Evolutionary conservation across 306 rosid species (phyloP).

Genomic region (Quercus berberidifolia): DNA sequence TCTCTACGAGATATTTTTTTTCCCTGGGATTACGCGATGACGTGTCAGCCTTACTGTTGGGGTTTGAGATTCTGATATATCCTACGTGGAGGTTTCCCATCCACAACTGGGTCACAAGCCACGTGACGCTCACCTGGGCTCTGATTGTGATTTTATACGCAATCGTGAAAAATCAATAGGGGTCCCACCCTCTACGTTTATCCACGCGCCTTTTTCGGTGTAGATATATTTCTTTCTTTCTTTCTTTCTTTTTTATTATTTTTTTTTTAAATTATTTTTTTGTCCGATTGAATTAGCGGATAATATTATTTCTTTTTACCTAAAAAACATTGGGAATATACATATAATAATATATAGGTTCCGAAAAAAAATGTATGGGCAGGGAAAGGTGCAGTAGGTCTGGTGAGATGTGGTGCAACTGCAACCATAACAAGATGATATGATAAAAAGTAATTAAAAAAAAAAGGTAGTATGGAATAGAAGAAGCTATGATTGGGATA

Average conservation of each 20-base stretch:
- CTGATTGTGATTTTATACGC: not conserved
- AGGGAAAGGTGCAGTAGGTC: not conserved
- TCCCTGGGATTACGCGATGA: constrained; percentile 13
- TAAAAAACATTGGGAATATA: not conserved
- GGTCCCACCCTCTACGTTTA: not conserved
- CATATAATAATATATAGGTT: not conserved
- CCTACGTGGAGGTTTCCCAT: constrained; percentile 27
- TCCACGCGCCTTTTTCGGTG: constrained; percentile 5
- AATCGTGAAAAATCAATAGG: not conserved
- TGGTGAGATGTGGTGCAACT: too few relatives aligned
- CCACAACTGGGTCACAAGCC: constrained; percentile 19
- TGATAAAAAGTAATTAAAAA: too few relatives aligned
- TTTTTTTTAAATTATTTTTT: not conserved
- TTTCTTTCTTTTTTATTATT: not conserved
- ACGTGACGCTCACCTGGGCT: constrained; percentile 40
- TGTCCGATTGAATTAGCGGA: not conserved
- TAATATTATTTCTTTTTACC: not conserved
- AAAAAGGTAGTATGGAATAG: too few relatives aligned
- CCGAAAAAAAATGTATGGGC: not conserved
- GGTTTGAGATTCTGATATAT: constrained; percentile 4
- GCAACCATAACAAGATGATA: too few relatives aligned
- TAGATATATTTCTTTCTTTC: not conserved
- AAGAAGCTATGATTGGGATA: too few relatives aligned
- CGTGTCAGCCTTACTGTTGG: not conserved
- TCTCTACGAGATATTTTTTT: not conserved